These are phyloP conservation scores for Rhizoclosmatium sp. DNA, from an alignment of 192 early-diverging fungal genomes.

Conservation along the genomic window DNA sequence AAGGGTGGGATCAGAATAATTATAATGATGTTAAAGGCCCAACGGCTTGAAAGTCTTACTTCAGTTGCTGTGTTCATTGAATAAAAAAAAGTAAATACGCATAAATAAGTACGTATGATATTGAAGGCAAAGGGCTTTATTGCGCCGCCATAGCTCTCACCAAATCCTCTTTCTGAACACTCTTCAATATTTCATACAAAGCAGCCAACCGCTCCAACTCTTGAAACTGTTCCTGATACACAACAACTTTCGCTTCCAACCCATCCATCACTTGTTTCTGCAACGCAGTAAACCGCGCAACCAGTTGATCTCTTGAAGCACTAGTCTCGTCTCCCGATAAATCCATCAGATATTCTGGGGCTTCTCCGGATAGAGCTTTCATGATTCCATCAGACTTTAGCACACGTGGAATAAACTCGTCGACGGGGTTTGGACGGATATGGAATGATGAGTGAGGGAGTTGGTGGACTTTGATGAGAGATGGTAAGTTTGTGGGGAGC, in stretches of 20 bases:
- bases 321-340: background rate
- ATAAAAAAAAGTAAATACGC: background rate
- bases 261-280: background rate
- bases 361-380: background rate
- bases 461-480: conserved; percentile 23
- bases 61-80: background rate
- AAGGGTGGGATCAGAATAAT: no score
- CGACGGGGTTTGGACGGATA: background rate
- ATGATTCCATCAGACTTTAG: conserved; percentile 1
- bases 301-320: background rate
- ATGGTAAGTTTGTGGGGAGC: conserved; percentile 11
- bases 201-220: conserved; percentile 10
- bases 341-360: background rate
- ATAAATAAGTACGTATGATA: no score
- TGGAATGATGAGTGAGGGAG: conserved; percentile 18
- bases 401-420: background rate
- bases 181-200: conserved; percentile 8
- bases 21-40: background rate
- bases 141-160: background rate
- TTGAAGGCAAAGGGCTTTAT: background rate
- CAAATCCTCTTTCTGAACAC: background rate
- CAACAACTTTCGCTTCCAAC: background rate
- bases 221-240: background rate
- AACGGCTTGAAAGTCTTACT: background rate
- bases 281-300: background rate